phyloP scores from a whole-genome alignment of 129 eudicot species.

The Arctium minus region DNA sequence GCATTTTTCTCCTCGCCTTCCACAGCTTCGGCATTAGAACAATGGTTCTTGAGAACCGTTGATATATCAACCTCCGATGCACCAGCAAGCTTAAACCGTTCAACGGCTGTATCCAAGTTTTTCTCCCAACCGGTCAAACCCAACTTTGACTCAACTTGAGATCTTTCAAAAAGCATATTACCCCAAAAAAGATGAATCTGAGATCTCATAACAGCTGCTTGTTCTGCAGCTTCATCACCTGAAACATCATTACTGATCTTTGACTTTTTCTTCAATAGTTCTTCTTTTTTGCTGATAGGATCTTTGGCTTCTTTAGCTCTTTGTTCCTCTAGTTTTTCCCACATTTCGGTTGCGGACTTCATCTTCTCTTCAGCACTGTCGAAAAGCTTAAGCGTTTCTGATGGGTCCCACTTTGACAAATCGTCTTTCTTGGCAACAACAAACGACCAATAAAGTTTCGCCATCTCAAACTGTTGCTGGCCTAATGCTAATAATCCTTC shows the following conservation, averaged over 20 bases:
- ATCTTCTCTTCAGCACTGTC: constrained; percentile 91
- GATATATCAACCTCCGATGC: constrained; percentile 86
- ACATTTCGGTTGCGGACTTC: constrained; percentile 89
- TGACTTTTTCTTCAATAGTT: constrained; percentile 53
- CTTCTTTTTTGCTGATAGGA: constrained; percentile 62
- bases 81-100: constrained; percentile 88
- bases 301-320: constrained; percentile 71
- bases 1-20: constrained; percentile 43
- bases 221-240: constrained; percentile 84
- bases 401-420: constrained; percentile 73
- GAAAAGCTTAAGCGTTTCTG: constrained; percentile 74
- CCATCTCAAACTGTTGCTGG: constrained; percentile 97
- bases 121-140: constrained; percentile 67
- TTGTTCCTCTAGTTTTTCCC: constrained; percentile 96
- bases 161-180: constrained; percentile 93
- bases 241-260: constrained; percentile 58
- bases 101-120: constrained; percentile 75
- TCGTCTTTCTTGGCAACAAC: constrained; percentile 85
- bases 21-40: constrained; percentile 62
- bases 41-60: constrained; percentile 78
- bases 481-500: constrained; percentile 91
- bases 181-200: constrained; percentile 98
- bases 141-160: constrained; percentile 87
- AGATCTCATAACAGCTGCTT: constrained; percentile 91
- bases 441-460: constrained; percentile 94